Evolutionary conservation across 1,284 basidiomycete species (phyloP), one percentile per base, ranked within the genome.

Genomic region (Coniferiporia weirii): DNA sequence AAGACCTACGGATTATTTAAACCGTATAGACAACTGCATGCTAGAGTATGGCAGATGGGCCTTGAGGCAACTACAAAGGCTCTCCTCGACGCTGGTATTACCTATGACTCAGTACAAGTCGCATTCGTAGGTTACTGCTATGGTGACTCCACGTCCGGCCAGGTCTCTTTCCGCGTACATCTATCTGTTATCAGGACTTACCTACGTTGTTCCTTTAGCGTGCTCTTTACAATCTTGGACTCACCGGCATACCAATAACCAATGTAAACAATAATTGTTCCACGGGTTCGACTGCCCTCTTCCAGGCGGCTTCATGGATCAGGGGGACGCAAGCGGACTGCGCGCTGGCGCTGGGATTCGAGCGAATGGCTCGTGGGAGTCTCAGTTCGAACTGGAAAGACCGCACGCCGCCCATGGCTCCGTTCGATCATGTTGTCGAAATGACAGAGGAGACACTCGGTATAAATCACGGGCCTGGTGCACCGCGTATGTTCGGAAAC

Each of bases 231-330:
- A 86, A 86, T 69, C 83, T 95, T 48, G 92, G 92, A 15, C 78
- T 94, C 71, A 94, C 91, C 3, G 80, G 83, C 27, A 93, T 95
- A 61, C 92, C 92, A 1, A 88, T 95, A 66, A 81, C 89, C 55
- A 94, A 94, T 66, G 89, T 93, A 54, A 92, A 91, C 74, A 93
- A 93, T 72, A 91, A 91, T 69, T 91, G 90, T 65, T 86, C 87
- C 1, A 91, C 89, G 0, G 89, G 89, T 1, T 87, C 84, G 53
- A 82, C 87, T 0, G 90, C 90, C 3, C 76, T 92, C 15, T 87
- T 81, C 68, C 79, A 87, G 45, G 87, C 85, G 2, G 85, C 85
- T 65, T 82, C 80, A 43, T 77, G 80, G 20, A 81, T 93, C 49
- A 87, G 85, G 66, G 81, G 79, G 22, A 88, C 87, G 9, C 79